Evolutionary conservation across 352 stramenopile genomes (phyloP), one percentile per base, ranked within the genome.

Genomic region (Aphanomyces stellatus): DNA sequence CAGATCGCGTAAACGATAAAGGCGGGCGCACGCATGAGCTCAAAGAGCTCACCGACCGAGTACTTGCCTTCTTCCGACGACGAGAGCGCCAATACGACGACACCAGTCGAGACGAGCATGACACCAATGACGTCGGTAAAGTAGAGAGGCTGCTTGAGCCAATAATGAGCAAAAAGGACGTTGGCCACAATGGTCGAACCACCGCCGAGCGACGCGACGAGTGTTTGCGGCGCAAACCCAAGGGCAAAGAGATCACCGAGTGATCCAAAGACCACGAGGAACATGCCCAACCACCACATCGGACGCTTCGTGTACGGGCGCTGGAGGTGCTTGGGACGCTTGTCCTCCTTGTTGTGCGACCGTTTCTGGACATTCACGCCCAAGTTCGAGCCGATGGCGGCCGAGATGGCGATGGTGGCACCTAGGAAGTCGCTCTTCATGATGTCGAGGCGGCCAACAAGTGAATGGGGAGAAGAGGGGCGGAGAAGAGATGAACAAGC

Each of bases 351-450:
- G 71, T 93, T 81, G 62, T 96, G 87, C 53, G 80, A 92, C 67
- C 94, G 93, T 74, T 96, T 96, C 72, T 96, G 88, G 64, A 95
- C 73, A 67, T 96, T 96, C 10, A 96, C 87, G 51, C 88, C 88
- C 42, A 96, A 90, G 77, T 95, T 96, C 65, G 87, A 93, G 49
- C 84, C 74, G 51, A 96, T 74, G 2, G 87, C 74, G n/a, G 81
- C 80, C 27, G 79, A 65, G 15, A 96, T 79, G 55, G 81, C 82
- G 69, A 96, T 87, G 33, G 76, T 71, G 35, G 84, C 88, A 68
- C 88, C 88, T 60, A 95, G 79, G 60, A 88, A 74, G 67, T 87
- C 80, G 74, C 72, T 87, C 74, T 84, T 85, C 80, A 88, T 88
- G 41, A 33, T 62, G 11, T 59, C 28, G 25, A 53, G 19, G 25